Percentiles rank a stretch among this genome's conserved stretches.
Conservation (phyloP, 805 yeast species). For the Sugiyamaella floridensis region DNA sequence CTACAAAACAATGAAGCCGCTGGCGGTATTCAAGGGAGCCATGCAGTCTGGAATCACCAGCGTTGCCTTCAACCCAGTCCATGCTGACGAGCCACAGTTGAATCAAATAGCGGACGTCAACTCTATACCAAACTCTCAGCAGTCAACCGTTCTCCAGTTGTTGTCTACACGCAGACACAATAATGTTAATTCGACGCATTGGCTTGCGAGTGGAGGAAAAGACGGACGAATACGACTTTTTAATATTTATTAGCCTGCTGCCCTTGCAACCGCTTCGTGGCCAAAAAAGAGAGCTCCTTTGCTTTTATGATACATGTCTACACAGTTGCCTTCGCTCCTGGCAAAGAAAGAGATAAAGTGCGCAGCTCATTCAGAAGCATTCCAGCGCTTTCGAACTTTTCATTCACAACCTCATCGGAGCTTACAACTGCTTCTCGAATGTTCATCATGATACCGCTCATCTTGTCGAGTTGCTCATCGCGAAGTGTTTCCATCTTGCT, state of each 20-base stretch:
- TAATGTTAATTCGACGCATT: constrained; percentile 14
- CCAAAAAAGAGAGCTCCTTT: too few relatives aligned
- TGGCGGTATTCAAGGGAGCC: constrained; percentile 28
- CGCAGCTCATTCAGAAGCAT: neutral
- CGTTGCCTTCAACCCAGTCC: constrained; percentile 12
- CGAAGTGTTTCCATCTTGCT: constrained; percentile 11
- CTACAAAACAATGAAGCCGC: constrained; percentile 22
- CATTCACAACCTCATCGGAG: constrained; percentile 13
- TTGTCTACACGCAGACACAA: constrained; percentile 2
- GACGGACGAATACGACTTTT: constrained; percentile 48
- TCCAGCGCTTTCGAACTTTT: constrained; percentile 9
- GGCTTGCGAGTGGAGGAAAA: constrained; percentile 46
- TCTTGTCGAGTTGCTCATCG: constrained; percentile 15
- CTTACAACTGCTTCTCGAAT: constrained; percentile 12
- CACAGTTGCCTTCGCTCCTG: too few relatives aligned
- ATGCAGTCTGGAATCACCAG: constrained; percentile 26
- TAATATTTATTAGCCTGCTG: constrained; percentile 15
- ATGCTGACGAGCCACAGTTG: neutral
- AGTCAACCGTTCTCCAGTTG: neutral
- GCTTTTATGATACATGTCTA: too few relatives aligned
- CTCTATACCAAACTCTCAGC: neutral
- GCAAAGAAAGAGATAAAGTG: neutral
- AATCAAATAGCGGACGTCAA: neutral
- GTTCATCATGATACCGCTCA: constrained; percentile 13
- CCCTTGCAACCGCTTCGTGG: too few relatives aligned